Conservation (phyloP, 352 stramenopile genomes). For the Globisporangium mamillatum region DNA sequence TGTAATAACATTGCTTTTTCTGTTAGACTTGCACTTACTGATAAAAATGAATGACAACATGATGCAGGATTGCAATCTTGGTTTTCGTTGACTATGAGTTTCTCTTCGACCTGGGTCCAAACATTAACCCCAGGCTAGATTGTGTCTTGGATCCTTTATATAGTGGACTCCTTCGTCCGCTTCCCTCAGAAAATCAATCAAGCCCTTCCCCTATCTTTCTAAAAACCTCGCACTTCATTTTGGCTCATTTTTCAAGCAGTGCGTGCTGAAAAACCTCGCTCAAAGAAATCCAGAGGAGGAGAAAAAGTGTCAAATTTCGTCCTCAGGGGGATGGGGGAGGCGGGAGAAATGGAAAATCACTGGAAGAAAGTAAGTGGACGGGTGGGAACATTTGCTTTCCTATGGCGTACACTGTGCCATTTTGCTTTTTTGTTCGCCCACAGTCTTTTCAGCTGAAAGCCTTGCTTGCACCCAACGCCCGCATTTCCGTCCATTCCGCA, state of each 20-base stretch:
- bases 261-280: neutral
- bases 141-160: no score
- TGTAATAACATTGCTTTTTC: no score
- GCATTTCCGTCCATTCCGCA: neutral
- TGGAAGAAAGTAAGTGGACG: neutral
- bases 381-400: neutral
- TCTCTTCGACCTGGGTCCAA: no score
- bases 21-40: no score
- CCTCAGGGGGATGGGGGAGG: neutral
- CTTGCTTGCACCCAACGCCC: neutral
- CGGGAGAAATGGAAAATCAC: neutral
- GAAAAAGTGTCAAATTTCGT: neutral
- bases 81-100: no score
- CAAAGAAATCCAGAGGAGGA: constrained; percentile 3
- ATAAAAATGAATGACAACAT: no score
- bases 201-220: neutral
- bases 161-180: neutral
- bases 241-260: neutral
- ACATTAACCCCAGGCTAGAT: no score
- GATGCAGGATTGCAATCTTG: no score
- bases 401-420: neutral
- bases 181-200: neutral
- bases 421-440: neutral
- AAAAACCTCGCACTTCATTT: neutral
- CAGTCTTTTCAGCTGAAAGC: no score